Evolutionary conservation across 805 yeast species (phyloP), one percentile per base, ranked within the genome.

Genomic region (Lipomyces oligophaga): DNA sequence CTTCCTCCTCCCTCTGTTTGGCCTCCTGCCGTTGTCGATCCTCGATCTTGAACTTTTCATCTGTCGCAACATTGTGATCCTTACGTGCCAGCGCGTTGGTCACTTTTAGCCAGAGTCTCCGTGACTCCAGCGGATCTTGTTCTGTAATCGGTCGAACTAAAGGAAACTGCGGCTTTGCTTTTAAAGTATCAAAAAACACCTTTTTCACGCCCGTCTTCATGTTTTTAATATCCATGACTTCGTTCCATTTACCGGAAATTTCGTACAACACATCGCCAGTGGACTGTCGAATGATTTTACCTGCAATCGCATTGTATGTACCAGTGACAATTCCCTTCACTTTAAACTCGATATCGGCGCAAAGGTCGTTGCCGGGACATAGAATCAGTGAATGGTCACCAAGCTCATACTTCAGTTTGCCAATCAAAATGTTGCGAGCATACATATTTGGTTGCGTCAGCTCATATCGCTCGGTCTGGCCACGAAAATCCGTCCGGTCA

Each of bases 371-470:
- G 8, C 71, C 66, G 4, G 78, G 74, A 59, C 90, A 84, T 57
- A 75, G 77, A 46, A 93, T 73, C n/a, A 75, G 58, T 79, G 94
- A 78, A 62, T 84, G 94, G 64, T 93, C 98, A 24, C 98, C 97
- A 49, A 93, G 68, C 65, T 93, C 98, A 47, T 84, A 81, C 67
- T 82, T 84, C 72, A 93, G 75, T 54, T 82, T 83, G 22, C 98
- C 98, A 61, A 93, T 84, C 21, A 93, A 67, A 34, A 93, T 85
- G 43, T 97, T 97, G 58, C 97, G 76, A 7, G 95, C 95, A 59
- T 93, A 93, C 70, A 90, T 80, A 63, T 93, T 93, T 49, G 98
- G 98, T 66, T 93, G 97, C n/a, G 88, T 82, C 63, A 93, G 71
- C 8, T 82, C 76, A 67, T 88, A 93, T 43, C 73, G 72, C 63